Percentiles rank a stretch among this genome's conserved stretches.
Evolutionary conservation across 1,139 yeast species (phyloP).

Genomic region (Blastobotrys apis): DNA sequence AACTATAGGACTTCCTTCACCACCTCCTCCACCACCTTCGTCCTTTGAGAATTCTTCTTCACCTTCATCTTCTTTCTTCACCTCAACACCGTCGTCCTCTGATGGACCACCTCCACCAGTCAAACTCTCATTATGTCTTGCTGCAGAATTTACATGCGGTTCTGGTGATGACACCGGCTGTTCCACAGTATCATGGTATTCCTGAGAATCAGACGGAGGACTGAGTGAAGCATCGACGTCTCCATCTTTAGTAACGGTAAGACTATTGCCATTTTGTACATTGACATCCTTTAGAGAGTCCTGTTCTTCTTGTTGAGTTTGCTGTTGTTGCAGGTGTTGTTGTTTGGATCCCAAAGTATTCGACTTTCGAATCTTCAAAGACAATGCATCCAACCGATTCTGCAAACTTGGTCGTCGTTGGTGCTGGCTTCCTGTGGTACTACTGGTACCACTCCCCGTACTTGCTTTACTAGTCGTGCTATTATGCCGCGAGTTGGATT

Average conservation of each 20-base stretch:
- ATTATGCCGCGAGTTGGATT: neutral
- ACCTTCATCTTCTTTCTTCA: neutral
- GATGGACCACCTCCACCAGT: slow-evolving; percentile 5
- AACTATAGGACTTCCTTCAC: slow-evolving; percentile 8
- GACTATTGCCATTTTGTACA: neutral
- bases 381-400: slow-evolving; percentile 27
- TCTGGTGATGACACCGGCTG: neutral
- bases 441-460: neutral
- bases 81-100: neutral
- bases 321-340: neutral
- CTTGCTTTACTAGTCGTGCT: slow-evolving; percentile 1
- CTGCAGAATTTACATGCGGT: slow-evolving; percentile 5
- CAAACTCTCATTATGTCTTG: slow-evolving; percentile 15
- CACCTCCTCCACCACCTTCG: slow-evolving; percentile 6
- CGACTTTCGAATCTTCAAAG: slow-evolving; percentile 24
- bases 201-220: neutral
- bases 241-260: too few relatives aligned
- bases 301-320: neutral
- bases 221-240: neutral
- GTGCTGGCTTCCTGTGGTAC: slow-evolving; percentile 7
- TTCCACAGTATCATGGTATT: too few relatives aligned
- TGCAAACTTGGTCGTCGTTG: slow-evolving; percentile 25
- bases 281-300: neutral
- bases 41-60: neutral
- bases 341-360: slow-evolving; percentile 3